Evolutionary conservation across 78 protist genomes (phyloP), one percentile per base, ranked within the genome.

Genomic region (Acrasis kona): DNA sequence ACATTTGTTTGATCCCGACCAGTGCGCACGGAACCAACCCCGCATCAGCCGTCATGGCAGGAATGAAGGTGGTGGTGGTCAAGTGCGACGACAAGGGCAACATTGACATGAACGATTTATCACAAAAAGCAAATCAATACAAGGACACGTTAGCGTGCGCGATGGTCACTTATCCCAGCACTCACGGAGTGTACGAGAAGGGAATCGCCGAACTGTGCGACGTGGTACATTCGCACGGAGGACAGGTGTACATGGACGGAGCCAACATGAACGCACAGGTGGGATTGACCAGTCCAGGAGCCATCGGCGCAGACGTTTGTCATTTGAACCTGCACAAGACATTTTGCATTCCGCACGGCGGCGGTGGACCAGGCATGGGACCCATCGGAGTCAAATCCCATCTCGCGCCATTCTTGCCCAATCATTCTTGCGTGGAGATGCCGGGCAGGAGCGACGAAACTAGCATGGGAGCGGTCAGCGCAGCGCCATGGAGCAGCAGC

Each of bases 11-110:
- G 39, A 94, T 97, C 78, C 99, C 99, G 32, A 75, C 70, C 12
- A 82, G 92, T 19, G 99, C 99, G 1, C 99, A 96, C 91, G 99
- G 99, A 42, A 97, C 99, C 57, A 97, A 97, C 81, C 99, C 99
- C 10, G 99, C 99, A 2, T 78, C 91, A 6, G 97, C 99, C 4
- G 90, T 39, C n/a, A 82, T 95, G 94, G 80, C 74, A 36, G 89
- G 90, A 27, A 65, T 88, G 85, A 84, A 85, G 78, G 71, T 79
- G 10, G 86, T 84, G 8, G 42, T 77, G 3, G 76, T 90, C 58
- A 64, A 72, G 78, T 91, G 92, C 72, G 91, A 78, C 83, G 78
- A 10, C 31, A 12, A 80, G 7, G 99, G 98, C 39, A 83, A 81
- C 69, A 69, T 93, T 2, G 98, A 95, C 82, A 65, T 91, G 61